Base-by-base conservation (phyloP, 1,284 basidiomycete genomes). In the Kalmanozyma brasiliensis region DNA sequence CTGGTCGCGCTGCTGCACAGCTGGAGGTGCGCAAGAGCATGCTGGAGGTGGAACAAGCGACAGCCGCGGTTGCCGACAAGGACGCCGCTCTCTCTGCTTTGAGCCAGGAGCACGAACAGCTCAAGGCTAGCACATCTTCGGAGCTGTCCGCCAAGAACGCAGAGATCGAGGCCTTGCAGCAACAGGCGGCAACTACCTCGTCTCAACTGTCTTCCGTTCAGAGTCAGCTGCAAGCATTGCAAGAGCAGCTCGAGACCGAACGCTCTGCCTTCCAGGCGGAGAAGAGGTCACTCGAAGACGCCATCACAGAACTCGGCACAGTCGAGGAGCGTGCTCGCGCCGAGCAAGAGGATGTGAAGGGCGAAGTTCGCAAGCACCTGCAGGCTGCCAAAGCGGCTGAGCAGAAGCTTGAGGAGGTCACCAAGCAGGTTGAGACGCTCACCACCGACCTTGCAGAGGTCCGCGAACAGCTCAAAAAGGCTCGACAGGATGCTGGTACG, bases 321-420 rank as follows among this genome's bases (percentile, higher is more conserved):
- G 74, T 78, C 38, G 80, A 82, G 43, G 67, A 76, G 51, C 52
- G 70, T 0, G 76, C 60, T 14, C 61, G 46, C 13, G 73, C 60
- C 2, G 92, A 92, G 85, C 90, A 88, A 83, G 87, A 85, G 1
- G 68, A 75, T 17, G 71, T 81, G 20, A 73, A 74, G 44, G 74
- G 62, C 41, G 78, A 82, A 52, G 73, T 79, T n/a, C 67, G 73
- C 42, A 74, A 74, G 56, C 87, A 90, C 74, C 88, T 90, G 60
- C 87, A 88, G 60, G 86, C 90, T 30, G 88, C 89, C n/a, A 88
- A 89, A 87, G 87, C 89, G 68, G 91, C 91, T 1, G 91, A 94
- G 80, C 88, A 90, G 53, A 88, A 89, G 55, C 93, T 72, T 19
- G 46, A 93, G 73, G 87, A 89, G 17, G 86, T 88, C 36, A 91